Evolutionary conservation across 192 early-diverging fungal species (phyloP).

Genomic region (Haplosporangium gracile): DNA sequence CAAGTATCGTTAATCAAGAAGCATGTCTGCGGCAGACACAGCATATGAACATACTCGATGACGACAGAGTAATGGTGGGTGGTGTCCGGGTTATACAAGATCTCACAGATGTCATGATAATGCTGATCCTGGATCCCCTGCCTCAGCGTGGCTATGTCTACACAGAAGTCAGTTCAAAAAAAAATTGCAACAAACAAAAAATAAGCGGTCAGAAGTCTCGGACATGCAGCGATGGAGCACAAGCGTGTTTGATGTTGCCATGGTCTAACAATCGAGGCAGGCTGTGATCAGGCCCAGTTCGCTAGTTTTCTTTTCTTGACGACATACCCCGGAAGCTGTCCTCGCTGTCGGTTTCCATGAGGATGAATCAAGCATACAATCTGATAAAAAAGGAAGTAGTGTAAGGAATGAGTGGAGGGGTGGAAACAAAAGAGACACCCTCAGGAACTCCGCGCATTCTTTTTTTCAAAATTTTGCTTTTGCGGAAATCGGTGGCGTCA

Average conservation of each 20-base stretch:
- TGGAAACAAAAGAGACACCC: neutral
- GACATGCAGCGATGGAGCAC: neutral
- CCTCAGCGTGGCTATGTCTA: slow-evolving; percentile 12
- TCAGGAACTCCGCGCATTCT: neutral
- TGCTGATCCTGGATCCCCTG: slow-evolving; percentile 39
- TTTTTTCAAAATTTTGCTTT: too few species aligned
- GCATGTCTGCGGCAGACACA: too few species aligned
- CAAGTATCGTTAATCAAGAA: too few species aligned
- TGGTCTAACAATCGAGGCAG: too few species aligned
- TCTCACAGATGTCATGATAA: slow-evolving; percentile 39
- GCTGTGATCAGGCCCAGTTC: too few species aligned
- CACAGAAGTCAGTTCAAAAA: neutral
- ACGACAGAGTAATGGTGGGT: slow-evolving; percentile 48
- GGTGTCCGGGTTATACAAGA: slow-evolving; percentile 27
- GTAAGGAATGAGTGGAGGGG: neutral
- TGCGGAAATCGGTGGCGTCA: neutral
- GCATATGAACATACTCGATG: slow-evolving; percentile 24
- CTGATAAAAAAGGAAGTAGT: neutral
- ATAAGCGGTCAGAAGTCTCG: neutral
- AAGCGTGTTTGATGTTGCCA: too few species aligned
- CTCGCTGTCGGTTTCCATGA: slow-evolving; percentile 25
- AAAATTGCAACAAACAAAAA: neutral
- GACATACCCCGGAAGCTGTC: slow-evolving; percentile 29
- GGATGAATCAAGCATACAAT: slow-evolving; percentile 9
- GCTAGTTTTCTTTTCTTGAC: too few species aligned